Evolutionary conservation across 2,329 filamentous ascomycete species (phyloP).

Genomic region (Neopestalotiopsis sp.): DNA sequence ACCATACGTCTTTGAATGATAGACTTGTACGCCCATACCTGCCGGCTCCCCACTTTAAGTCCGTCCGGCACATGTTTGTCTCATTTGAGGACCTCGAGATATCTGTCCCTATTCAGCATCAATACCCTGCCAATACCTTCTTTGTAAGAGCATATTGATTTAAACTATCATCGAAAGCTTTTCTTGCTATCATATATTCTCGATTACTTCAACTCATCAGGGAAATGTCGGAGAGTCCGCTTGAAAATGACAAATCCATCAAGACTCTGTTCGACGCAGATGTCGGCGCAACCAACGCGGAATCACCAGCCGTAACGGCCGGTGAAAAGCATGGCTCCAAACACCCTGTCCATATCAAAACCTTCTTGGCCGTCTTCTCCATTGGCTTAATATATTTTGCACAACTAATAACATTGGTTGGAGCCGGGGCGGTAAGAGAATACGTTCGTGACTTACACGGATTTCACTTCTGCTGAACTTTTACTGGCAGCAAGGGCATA

Average conservation of each 20-base stretch:
- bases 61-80: not conserved
- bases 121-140: not conserved
- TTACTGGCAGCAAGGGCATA: conserved; percentile 36
- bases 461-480: not conserved
- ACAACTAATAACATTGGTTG: conserved; percentile 41
- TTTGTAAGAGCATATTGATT: not conserved
- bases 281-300: not conserved
- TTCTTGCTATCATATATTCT: not conserved
- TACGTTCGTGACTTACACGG: not conserved
- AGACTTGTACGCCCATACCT: not conserved
- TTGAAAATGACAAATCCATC: not conserved
- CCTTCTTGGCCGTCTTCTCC: conserved; percentile 40
- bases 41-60: not conserved
- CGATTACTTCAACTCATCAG: not conserved
- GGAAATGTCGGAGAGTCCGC: not conserved
- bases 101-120: not conserved
- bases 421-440: conserved; percentile 39
- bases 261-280: not conserved
- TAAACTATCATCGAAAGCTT: not conserved
- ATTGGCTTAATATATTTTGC: conserved; percentile 43
- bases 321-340: not conserved
- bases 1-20: not conserved
- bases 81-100: not conserved
- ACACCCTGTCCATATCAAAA: conserved; percentile 39
- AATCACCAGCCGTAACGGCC: not conserved